phyloP scores from a whole-genome alignment of 2,329 filamentous ascomycete species.

The Thelonectria rubi region DNA sequence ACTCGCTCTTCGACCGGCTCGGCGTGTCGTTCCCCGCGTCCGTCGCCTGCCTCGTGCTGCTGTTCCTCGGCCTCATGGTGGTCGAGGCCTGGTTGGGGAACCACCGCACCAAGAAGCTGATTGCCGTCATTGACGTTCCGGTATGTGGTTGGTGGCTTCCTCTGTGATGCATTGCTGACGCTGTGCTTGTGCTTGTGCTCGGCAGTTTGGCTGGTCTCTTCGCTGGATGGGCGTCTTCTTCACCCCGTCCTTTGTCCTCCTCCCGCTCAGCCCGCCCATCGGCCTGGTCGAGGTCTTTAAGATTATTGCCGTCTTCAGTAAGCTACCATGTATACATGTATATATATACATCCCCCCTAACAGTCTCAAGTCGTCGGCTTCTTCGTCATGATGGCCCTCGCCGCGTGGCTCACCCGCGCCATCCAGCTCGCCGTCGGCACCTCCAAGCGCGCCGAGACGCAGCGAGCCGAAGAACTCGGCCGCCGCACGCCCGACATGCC shows the following conservation, averaged over 20 bases:
- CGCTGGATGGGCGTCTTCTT: conserved; percentile 69
- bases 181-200: no score
- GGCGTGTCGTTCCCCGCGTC: conserved; percentile 67
- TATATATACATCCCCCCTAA: no score
- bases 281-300: conserved; percentile 64
- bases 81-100: conserved; percentile 59
- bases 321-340: conserved; percentile 40
- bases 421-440: conserved; percentile 61
- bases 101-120: conserved; percentile 56
- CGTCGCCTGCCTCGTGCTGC: conserved; percentile 64
- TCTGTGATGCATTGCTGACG: neutral
- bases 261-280: conserved; percentile 65
- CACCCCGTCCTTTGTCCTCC: conserved; percentile 66
- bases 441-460: conserved; percentile 60
- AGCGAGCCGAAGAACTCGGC: conserved; percentile 60
- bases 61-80: conserved; percentile 60
- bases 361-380: conserved; percentile 61
- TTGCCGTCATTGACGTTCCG: conserved; percentile 62
- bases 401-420: conserved; percentile 63
- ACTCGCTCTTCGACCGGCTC: conserved; percentile 55
- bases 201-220: conserved; percentile 67
- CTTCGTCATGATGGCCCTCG: conserved; percentile 59
- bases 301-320: conserved; percentile 67
- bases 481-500: conserved; percentile 56
- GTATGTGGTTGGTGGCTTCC: conserved; percentile 46